These are phyloP conservation scores for Venturia oleaginea DNA, from an alignment of 2,329 filamentous ascomycete genomes.

Conservation along the genomic window DNA sequence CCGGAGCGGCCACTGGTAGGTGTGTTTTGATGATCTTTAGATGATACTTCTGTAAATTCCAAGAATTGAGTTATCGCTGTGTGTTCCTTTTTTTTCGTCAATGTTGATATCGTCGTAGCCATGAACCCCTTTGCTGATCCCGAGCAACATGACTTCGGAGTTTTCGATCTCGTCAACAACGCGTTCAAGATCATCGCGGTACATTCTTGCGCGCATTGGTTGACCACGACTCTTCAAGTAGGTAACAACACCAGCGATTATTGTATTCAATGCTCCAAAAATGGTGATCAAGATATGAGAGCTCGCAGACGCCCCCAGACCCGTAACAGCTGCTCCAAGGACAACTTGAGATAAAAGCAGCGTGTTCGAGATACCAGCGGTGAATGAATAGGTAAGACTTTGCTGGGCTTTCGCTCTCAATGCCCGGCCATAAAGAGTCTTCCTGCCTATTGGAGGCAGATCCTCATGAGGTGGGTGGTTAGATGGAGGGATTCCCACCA, in stretches of 20 bases:
- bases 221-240: constrained; percentile 33
- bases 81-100: too few species aligned
- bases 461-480: constrained; percentile 20
- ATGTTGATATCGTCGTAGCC: constrained; percentile 39
- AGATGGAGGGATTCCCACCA: constrained; percentile 28
- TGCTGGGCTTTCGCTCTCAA: constrained; percentile 24
- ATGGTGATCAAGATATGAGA: constrained; percentile 30
- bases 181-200: constrained; percentile 31
- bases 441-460: constrained; percentile 19
- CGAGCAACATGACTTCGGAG: constrained; percentile 35
- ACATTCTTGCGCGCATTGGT: constrained; percentile 33
- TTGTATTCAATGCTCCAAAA: constrained; percentile 32
- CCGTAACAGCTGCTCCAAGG: constrained; percentile 32
- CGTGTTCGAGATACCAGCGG: constrained; percentile 29
- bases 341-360: constrained; percentile 32
- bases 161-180: constrained; percentile 35
- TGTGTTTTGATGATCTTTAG: too few species aligned
- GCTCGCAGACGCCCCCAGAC: constrained; percentile 27
- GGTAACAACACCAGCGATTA: constrained; percentile 32
- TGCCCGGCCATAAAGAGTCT: constrained; percentile 30
- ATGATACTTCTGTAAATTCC: too few species aligned
- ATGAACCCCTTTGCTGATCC: constrained; percentile 33
- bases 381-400: constrained; percentile 27
- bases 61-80: too few species aligned
- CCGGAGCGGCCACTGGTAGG: too few species aligned